phyloP scores from a whole-genome alignment of 1,284 basidiomycete species.

The Mycena citricolor region DNA sequence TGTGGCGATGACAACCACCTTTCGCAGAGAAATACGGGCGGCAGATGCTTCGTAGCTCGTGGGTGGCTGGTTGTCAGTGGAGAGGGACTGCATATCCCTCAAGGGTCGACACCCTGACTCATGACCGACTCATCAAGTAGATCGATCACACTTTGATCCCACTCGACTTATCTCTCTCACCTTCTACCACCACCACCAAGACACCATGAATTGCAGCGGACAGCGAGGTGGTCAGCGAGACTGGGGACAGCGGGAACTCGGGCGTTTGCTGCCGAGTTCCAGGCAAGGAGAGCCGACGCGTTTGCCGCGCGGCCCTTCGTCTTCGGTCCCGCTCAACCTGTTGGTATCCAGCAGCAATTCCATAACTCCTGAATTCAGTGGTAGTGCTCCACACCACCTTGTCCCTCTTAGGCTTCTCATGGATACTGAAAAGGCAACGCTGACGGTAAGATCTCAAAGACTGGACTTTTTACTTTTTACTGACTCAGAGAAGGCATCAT shows the following conservation, averaged over 20 bases:
- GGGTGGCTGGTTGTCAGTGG: not conserved
- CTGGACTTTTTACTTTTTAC: not conserved
- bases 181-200: not conserved
- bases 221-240: not conserved
- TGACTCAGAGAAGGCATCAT: not conserved
- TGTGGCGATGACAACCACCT: too few relatives aligned
- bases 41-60: constrained; percentile 1
- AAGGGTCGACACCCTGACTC: too few relatives aligned
- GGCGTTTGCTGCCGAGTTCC: not conserved
- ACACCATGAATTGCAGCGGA: not conserved
- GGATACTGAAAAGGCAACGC: not conserved
- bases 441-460: not conserved
- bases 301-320: not conserved
- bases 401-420: not conserved
- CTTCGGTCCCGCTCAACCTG: not conserved
- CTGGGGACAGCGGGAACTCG: not conserved
- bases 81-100: not conserved
- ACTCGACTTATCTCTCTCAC: too few relatives aligned
- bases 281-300: not conserved
- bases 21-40: constrained; percentile 1
- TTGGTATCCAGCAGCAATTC: not conserved
- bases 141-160: too few relatives aligned
- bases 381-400: not conserved
- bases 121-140: too few relatives aligned
- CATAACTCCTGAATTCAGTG: too few relatives aligned